Conservation (phyloP, 2,329 filamentous ascomycete genomes). For the Phialophora macrospora region DNA sequence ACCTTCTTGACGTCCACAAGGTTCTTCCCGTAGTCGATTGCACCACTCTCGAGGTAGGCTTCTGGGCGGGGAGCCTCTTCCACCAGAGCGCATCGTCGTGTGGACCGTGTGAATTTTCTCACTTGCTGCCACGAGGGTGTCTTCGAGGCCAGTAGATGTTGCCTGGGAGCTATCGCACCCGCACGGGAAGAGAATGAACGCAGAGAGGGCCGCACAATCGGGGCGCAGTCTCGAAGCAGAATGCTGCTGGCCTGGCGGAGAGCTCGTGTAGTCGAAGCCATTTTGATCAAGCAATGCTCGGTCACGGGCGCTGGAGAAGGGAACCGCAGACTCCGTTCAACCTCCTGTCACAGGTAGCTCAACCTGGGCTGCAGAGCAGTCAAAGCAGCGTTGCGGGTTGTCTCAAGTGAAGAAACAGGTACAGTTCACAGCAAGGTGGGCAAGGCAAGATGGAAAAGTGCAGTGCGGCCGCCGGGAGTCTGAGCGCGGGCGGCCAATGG, state of each 20-base stretch:
- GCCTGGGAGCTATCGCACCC: conserved; percentile 27
- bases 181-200: conserved; percentile 31
- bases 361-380: conserved; percentile 3
- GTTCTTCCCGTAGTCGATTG: conserved; percentile 75
- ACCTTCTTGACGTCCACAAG: conserved; percentile 95
- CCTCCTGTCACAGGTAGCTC: conserved; percentile 1
- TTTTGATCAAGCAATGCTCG: conserved; percentile 20
- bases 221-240: conserved; percentile 35
- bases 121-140: conserved; percentile 50
- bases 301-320: conserved; percentile 1
- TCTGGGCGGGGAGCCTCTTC: conserved; percentile 79
- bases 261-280: conserved; percentile 37
- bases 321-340: conserved; percentile 8
- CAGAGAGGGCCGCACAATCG: conserved; percentile 27
- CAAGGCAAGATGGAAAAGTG: conserved; percentile 7
- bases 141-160: conserved; percentile 47
- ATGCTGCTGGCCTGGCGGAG: conserved; percentile 34
- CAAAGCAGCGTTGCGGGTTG: neutral
- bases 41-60: conserved; percentile 87
- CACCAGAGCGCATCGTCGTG: conserved; percentile 49
- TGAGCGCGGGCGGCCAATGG: conserved; percentile 31
- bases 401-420: neutral
- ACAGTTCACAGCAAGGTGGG: neutral
- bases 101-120: conserved; percentile 50
- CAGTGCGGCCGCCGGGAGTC: conserved; percentile 10